phyloP scores from a whole-genome alignment of 1,284 basidiomycete genomes.

The Pascua sp. region DNA sequence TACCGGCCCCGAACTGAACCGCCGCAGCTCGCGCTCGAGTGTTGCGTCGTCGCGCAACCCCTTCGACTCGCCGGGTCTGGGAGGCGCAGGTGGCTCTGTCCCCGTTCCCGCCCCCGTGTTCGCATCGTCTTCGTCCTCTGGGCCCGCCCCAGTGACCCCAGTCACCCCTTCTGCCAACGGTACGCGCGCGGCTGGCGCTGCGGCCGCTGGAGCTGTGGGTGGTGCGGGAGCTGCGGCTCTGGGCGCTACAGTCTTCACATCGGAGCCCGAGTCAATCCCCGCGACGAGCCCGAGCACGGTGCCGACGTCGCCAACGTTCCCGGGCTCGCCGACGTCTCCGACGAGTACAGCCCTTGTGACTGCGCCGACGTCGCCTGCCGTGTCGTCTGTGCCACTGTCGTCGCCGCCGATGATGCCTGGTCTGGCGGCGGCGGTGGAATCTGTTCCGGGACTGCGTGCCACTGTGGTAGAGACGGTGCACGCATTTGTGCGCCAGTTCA shows the following conservation, averaged over 20 bases:
- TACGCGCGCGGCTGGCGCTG: background rate
- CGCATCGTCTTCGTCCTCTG: background rate
- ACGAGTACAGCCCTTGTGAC: background rate
- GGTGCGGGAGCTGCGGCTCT: constrained; percentile 2
- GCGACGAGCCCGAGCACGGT: background rate
- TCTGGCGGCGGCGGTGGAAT: background rate
- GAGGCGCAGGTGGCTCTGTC: no score
- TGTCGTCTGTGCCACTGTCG: background rate
- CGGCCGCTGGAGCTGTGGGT: background rate
- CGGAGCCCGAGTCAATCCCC: no score
- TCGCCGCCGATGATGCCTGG: background rate
- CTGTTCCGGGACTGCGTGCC: constrained; percentile 44
- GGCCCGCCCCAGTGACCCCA: background rate
- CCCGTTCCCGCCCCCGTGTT: background rate
- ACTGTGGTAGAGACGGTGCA: constrained; percentile 54
- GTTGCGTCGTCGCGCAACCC: constrained; percentile 37
- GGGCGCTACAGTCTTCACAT: background rate
- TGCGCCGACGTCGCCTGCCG: background rate
- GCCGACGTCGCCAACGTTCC: background rate
- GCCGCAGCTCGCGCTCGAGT: constrained; percentile 30
- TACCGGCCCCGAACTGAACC: constrained; percentile 5
- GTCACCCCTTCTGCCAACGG: background rate
- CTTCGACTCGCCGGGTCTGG: constrained; percentile 38
- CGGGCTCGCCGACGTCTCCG: background rate
- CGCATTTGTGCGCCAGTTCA: constrained; percentile 45